These are phyloP conservation scores for Fusarium verticillioides DNA, from an alignment of 2,329 filamentous ascomycete genomes.

Conservation along the genomic window DNA sequence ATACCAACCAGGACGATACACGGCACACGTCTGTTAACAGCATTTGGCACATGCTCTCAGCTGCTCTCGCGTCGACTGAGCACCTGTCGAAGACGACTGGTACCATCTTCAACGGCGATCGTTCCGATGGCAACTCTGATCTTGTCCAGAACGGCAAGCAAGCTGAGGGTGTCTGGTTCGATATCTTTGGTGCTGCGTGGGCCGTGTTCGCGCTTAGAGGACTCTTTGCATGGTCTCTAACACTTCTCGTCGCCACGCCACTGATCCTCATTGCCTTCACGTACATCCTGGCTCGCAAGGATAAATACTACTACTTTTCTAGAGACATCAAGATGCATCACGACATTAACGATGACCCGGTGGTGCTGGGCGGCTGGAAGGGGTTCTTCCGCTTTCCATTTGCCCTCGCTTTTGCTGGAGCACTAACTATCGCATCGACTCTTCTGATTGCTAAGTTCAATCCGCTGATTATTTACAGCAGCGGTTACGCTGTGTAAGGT, in stretches of 20 bases:
- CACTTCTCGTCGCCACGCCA: slow-evolving; percentile 82
- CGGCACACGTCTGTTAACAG: slow-evolving; percentile 77
- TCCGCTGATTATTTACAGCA: slow-evolving; percentile 91
- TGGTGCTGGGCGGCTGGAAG: slow-evolving; percentile 78
- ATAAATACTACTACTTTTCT: slow-evolving; percentile 91
- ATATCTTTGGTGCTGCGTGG: slow-evolving; percentile 84
- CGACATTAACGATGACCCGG: slow-evolving; percentile 68
- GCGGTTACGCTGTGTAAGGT: slow-evolving; percentile 77
- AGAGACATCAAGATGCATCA: slow-evolving; percentile 65
- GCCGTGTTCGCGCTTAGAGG: slow-evolving; percentile 83
- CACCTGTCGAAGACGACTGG: slow-evolving; percentile 76
- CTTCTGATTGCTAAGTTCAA: slow-evolving; percentile 85
- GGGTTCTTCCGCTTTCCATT: slow-evolving; percentile 89
- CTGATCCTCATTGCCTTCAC: slow-evolving; percentile 76
- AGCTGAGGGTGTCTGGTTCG: slow-evolving; percentile 88
- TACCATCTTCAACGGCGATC: slow-evolving; percentile 70
- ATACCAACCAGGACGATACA: slow-evolving; percentile 89
- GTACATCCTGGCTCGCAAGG: slow-evolving; percentile 73
- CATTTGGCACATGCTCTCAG: slow-evolving; percentile 96
- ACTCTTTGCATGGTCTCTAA: slow-evolving; percentile 88
- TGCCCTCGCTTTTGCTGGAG: slow-evolving; percentile 74
- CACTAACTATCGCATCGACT: slow-evolving; percentile 76
- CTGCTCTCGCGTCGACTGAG: slow-evolving; percentile 78
- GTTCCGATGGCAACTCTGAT: slow-evolving; percentile 64
- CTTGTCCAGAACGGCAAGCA: slow-evolving; percentile 75